These are phyloP conservation scores for Myxozyma melibiosi DNA, from an alignment of 805 yeast species.

Conservation along the genomic window DNA sequence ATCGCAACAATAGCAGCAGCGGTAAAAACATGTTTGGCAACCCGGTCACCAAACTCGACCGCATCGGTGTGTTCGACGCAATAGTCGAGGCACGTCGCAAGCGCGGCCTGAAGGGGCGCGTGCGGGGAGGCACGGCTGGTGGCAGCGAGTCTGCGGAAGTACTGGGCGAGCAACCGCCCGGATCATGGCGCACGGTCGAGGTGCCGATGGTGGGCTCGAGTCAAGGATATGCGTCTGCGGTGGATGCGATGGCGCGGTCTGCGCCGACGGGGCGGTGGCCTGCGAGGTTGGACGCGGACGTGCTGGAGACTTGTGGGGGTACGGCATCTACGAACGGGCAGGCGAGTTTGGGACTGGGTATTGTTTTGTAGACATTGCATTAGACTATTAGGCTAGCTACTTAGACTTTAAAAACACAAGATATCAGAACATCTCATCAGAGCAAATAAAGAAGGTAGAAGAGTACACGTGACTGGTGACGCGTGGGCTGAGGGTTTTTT, in stretches of 20 bases:
- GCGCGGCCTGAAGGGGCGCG: conserved; percentile 1
- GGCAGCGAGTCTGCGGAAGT: conserved; percentile 11
- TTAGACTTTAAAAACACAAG: background rate
- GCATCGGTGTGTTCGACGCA: conserved; percentile 1
- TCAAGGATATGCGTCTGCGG: conserved; percentile 16
- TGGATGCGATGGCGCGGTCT: conserved; percentile 1
- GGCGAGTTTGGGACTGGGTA: conserved; percentile 7
- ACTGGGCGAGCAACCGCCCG: conserved; percentile 8
- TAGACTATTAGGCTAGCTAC: background rate
- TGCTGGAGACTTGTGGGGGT: conserved; percentile 11
- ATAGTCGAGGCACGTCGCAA: conserved; percentile 4
- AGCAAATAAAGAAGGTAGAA: background rate
- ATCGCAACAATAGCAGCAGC: background rate
- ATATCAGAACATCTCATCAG: too few species aligned
- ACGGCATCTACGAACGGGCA: background rate
- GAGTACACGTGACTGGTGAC: background rate
- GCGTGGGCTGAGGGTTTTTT: conserved; percentile 1
- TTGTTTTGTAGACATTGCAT: background rate
- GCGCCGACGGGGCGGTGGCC: conserved; percentile 26
- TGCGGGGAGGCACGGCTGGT: background rate
- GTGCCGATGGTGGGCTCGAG: conserved; percentile 4
- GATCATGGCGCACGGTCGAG: conserved; percentile 5
- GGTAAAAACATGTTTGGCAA: background rate
- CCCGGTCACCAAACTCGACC: background rate
- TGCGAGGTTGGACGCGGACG: conserved; percentile 23